Conservation (phyloP, 2,329 filamentous ascomycete species). For the Sarocladium strictum region DNA sequence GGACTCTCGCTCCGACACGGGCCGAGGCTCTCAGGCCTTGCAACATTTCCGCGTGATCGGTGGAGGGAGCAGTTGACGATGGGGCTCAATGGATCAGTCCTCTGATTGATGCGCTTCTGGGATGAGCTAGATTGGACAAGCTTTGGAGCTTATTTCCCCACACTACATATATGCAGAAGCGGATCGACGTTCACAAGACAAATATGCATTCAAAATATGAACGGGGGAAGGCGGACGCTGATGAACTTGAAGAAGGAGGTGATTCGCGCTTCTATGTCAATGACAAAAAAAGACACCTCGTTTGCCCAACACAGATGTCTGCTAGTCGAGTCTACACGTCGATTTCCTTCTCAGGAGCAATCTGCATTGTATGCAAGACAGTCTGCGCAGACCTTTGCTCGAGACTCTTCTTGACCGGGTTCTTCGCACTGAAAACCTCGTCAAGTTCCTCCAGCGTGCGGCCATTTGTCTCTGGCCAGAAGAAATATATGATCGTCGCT, state of each 20-base stretch:
- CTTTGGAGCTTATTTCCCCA: not conserved
- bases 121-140: not conserved
- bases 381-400: conserved; percentile 30
- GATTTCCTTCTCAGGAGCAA: conserved; percentile 21
- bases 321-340: not conserved
- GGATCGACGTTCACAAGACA: no score
- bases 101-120: conserved; percentile 8
- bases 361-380: conserved; percentile 34
- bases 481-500: conserved; percentile 39
- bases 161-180: no score
- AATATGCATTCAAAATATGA: no score
- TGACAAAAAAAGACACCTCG: no score
- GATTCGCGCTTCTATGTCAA: no score
- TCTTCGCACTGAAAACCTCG: conserved; percentile 39
- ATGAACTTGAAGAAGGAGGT: no score
- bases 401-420: conserved; percentile 8
- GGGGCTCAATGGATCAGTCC: not conserved
- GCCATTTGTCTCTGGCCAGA: conserved; percentile 43
- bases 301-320: no score
- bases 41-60: conserved; percentile 8
- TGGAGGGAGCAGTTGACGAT: not conserved
- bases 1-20: conserved; percentile 24
- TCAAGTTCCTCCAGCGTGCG: conserved; percentile 48
- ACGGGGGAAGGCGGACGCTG: no score
- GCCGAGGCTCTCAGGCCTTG: conserved; percentile 19